Evolutionary conservation across 108 stramenopile species (phyloP).

Genomic region (Pseudonitzschia pungens): DNA sequence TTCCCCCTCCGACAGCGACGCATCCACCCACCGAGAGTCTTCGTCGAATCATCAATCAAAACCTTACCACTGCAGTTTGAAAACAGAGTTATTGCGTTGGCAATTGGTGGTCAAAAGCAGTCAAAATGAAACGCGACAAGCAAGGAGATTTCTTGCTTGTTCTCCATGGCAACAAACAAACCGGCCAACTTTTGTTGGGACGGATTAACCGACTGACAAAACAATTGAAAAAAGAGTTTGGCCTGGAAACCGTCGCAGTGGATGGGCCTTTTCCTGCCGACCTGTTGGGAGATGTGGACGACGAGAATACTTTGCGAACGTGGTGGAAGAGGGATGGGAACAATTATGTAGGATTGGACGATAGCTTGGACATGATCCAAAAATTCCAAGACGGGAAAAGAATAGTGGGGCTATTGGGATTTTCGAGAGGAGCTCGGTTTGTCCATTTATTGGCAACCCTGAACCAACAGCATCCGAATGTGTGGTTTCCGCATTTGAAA

Average conservation of each 20-base stretch:
- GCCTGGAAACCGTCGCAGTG: conserved; percentile 59
- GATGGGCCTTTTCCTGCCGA: conserved; percentile 56
- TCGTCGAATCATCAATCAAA: no score
- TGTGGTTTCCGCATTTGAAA: conserved; percentile 49
- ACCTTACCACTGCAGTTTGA: no score
- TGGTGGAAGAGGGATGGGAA: conserved; percentile 50
- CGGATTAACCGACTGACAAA: conserved; percentile 60
- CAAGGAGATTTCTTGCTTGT: conserved; percentile 29
- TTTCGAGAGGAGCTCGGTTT: conserved; percentile 77
- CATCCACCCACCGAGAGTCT: no score
- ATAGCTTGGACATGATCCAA: conserved; percentile 44
- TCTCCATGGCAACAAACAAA: conserved; percentile 79
- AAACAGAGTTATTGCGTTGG: no score
- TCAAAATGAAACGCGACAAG: background rate
- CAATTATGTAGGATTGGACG: conserved; percentile 60
- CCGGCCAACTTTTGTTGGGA: conserved; percentile 65
- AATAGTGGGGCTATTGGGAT: conserved; percentile 69
- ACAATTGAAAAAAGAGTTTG: conserved; percentile 35
- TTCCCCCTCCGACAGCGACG: no score
- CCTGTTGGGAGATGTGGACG: conserved; percentile 11
- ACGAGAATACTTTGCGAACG: conserved; percentile 12
- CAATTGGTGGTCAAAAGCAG: no score
- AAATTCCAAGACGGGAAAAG: background rate
- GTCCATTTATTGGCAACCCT: conserved; percentile 53
- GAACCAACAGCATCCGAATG: conserved; percentile 19